Evolutionary conservation across 306 rosid species (phyloP).

Genomic region (Hippophae gyantsensis): DNA sequence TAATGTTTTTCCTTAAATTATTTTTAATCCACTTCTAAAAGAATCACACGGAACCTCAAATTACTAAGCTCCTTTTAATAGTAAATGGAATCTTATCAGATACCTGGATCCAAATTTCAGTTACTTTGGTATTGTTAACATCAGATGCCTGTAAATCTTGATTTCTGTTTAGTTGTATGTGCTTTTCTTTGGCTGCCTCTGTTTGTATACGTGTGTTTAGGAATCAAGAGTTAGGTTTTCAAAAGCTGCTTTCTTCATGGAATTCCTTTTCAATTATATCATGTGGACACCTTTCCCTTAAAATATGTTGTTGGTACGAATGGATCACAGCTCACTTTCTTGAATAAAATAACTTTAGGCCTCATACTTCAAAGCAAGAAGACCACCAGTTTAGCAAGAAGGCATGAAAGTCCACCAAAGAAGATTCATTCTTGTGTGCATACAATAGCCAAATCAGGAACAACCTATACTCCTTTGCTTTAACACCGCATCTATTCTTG

Average conservation of each 20-base stretch:
- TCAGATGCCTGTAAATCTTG: no score
- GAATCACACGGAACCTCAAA: no score
- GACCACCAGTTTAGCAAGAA: neutral
- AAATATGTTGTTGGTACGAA: constrained; percentile 13
- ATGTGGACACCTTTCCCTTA: constrained; percentile 11
- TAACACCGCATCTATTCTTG: no score
- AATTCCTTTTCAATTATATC: constrained; percentile 2
- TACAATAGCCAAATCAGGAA: constrained; percentile 19
- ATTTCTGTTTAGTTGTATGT: neutral
- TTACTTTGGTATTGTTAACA: no score
- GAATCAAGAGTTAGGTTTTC: neutral
- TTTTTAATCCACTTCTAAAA: no score
- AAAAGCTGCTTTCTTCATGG: constrained; percentile 3
- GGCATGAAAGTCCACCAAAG: no score
- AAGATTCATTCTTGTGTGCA: constrained; percentile 22
- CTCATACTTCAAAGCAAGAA: neutral
- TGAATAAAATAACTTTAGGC: neutral
- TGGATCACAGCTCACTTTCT: constrained; percentile 8
- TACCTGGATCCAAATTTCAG: no score
- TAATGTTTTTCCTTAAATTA: no score
- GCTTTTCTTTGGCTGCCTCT: neutral
- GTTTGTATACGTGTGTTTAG: neutral
- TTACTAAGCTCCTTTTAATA: no score
- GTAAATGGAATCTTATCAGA: no score
- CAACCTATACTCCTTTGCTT: neutral